Evolutionary conservation across 129 eudicot species (phyloP), one percentile per base, ranked within the genome.

Genomic region (Erigeron canadensis): DNA sequence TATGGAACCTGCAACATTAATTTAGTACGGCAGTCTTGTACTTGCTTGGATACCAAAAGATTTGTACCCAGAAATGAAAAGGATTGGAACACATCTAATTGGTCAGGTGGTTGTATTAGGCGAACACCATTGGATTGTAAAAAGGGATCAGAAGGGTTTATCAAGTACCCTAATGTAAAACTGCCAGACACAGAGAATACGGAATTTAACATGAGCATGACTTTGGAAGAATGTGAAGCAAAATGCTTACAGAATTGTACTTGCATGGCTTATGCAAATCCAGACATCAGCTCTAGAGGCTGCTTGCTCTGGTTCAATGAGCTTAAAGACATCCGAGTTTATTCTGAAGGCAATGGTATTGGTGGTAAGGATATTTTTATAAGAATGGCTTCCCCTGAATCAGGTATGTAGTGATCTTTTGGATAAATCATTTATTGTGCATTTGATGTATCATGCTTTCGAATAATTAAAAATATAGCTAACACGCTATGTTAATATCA

Each of bases 41-140:
- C 10, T 16, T 83, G 84, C 50, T 75, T 83, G 55, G 68, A 79
- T 22, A 69, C 56, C 11, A 18, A 39, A 19, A 84, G 55, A 50
- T 83, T 78, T 56, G 68, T 63, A 65, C 95, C 97, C 0, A 79
- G 48, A 69, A 64, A 75, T 55, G 65, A 40, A 7, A 60, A 42
- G 13, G 71, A 23, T 17, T 90, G 97, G 95, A 63, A 47, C 4
- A 59, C 10, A 0, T 84, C 75, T 7, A 78, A 85, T 43, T 90
- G 88, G 87, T 73, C 89, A 2, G 75, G 64, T 70, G 97, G 97
- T 37, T 90, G 95, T 66, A 65, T 83, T 17, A 53, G 87, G 16
- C 76, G 77, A 68, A 77, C 67, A 8, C 65, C 80, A 0, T 57
- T 85, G 81, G 83, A 72, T 19, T 83, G 89, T 59, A 57, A 54